Conservation (phyloP, 208 protist species). For the Trypanosoma conorhini region DNA sequence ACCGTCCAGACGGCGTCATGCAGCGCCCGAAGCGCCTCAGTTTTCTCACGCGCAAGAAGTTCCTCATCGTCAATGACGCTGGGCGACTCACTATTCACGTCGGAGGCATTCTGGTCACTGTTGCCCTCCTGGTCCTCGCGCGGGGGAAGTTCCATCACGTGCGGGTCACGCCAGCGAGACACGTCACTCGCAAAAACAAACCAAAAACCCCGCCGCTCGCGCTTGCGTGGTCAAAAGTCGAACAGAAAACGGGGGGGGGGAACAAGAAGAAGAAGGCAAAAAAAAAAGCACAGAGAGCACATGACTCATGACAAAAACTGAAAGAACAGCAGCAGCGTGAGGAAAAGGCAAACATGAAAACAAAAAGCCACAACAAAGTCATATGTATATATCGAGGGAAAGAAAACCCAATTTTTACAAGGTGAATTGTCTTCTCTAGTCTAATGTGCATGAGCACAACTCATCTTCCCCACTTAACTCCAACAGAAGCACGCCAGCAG, state of each 20-base stretch:
- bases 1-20: constrained; percentile 74
- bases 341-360: too few relatives aligned
- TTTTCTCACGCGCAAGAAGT: constrained; percentile 17
- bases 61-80: constrained; percentile 27
- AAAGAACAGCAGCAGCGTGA: background rate
- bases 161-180: background rate
- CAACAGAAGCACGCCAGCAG: background rate
- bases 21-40: constrained; percentile 19
- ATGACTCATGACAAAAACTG: background rate
- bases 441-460: background rate
- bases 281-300: background rate
- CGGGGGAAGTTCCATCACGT: constrained; percentile 8
- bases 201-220: background rate
- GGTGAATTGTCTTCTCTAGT: constrained; percentile 6
- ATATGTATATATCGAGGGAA: constrained; percentile 1
- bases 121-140: constrained; percentile 4
- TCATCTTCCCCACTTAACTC: background rate
- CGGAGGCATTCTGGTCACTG: constrained; percentile 7
- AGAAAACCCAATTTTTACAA: background rate
- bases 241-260: background rate
- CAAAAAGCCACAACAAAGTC: background rate
- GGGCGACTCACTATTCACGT: constrained; percentile 1
- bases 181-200: background rate
- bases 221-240: background rate
- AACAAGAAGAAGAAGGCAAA: background rate